Base-by-base conservation (phyloP, 331 rosid genomes). In the Arachis monticola region DNA sequence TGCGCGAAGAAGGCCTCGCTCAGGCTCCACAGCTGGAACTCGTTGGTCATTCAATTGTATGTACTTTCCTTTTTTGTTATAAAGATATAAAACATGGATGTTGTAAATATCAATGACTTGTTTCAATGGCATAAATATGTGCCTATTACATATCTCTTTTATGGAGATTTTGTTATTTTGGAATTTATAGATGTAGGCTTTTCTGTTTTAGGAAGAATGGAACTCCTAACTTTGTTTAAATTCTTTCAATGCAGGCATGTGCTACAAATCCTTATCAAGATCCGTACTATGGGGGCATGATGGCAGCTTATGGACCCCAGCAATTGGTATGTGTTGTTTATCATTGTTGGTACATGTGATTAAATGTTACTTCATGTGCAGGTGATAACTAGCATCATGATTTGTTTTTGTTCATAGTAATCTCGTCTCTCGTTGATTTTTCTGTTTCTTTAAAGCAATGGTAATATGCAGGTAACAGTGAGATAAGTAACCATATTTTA, bases 31-130 rank as follows among this genome's bases (percentile, higher is more conserved):
- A 87, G 71, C 92, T 94, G 77, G 97, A 94, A 80, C 99, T 90
- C 69, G 89, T 94, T 53, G 97, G 99, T 71, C 99, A 94, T 81
- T 90, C 99, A 74, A 88, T 87, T 77, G 99, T 94, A 76, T 80
- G 97, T 86, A 48, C 38, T 44, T 74, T 35, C 32, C 52, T 44
- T 31, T 17, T 12, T 50, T 73, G 51, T 53, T 70, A 38, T 70
- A 14, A 14, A 74, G 50, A 38, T 38, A 38, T 38, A 38, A 38
- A 38, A 3, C 41, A 38, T 38, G 58, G 44, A 8, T 64, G 41
- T 52, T 79, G 62, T 80, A 62, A 8, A 55, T 50, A 48, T 73
- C 52, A 46, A 70, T 48, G 69, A n/a, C 6, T 46, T 79, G 59
- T n/a, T 79, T 75, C 46, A 38, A 64, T 67, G 48, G 58, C 35